Percentiles rank a stretch among this genome's conserved stretches.
Conservation (phyloP, 805 yeast genomes). For the Pichia gijzeniarum region DNA sequence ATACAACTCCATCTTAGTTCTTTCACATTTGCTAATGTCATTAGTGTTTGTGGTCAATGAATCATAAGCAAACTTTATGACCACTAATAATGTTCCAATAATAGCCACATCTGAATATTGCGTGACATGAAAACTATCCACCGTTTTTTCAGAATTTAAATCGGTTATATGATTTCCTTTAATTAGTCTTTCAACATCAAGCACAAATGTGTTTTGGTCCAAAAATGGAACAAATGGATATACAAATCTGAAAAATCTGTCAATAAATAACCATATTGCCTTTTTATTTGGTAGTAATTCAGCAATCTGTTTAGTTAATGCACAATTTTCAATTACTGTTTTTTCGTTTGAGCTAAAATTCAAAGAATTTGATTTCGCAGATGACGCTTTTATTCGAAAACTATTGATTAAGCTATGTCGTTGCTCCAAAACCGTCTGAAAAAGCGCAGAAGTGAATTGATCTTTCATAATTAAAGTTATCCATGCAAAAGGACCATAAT, state of each 20-base stretch:
- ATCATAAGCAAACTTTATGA: conserved; percentile 37
- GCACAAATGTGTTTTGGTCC: too few relatives aligned
- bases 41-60: conserved; percentile 5
- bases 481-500: too few relatives aligned
- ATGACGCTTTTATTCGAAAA: not conserved
- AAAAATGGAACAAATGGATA: too few relatives aligned
- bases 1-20: too few relatives aligned
- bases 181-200: too few relatives aligned
- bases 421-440: too few relatives aligned
- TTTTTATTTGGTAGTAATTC: conserved; percentile 36
- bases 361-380: too few relatives aligned
- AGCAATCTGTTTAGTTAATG: conserved; percentile 16
- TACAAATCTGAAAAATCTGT: conserved; percentile 39
- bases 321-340: not conserved
- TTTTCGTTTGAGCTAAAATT: too few relatives aligned
- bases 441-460: too few relatives aligned
- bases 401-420: not conserved
- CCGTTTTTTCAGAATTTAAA: conserved; percentile 24
- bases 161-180: too few relatives aligned
- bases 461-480: too few relatives aligned
- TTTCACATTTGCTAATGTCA: too few relatives aligned
- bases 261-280: conserved; percentile 40
- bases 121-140: conserved; percentile 31
- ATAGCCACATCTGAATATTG: conserved; percentile 45
- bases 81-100: conserved; percentile 38